Percentiles rank a stretch among this genome's conserved stretches.
Evolutionary conservation across 768 basidiomycete species (phyloP).

Genomic region (Amanita muscaria): DNA sequence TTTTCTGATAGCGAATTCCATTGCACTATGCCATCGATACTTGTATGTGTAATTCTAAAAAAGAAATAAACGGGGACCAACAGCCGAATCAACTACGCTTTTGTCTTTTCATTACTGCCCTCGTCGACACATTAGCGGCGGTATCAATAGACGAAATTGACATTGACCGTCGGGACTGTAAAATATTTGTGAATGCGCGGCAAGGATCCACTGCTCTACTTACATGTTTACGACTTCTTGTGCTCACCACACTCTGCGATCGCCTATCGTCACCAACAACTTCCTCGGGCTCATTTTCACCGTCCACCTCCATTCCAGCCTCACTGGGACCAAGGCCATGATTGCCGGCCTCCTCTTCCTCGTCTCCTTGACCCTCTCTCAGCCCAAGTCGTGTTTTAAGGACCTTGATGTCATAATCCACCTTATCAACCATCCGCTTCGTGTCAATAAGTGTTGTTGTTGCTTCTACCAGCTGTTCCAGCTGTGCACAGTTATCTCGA

Average conservation of each 20-base stretch:
- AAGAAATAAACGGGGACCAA: background rate
- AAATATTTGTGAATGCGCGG: constrained; percentile 6
- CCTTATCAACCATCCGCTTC: constrained; percentile 79
- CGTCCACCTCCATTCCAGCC: constrained; percentile 44
- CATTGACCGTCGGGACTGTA: constrained; percentile 54
- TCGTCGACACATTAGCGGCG: constrained; percentile 38
- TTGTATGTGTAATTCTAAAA: background rate
- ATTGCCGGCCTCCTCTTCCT: constrained; percentile 20
- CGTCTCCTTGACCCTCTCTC: constrained; percentile 36
- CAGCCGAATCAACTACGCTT: constrained; percentile 35
- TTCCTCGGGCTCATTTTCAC: constrained; percentile 29
- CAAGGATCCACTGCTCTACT: constrained; percentile 15
- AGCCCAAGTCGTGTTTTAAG: constrained; percentile 53
- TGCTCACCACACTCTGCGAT: constrained; percentile 58
- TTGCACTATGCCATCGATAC: constrained; percentile 1
- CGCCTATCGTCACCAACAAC: constrained; percentile 41
- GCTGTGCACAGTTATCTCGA: constrained; percentile 60
- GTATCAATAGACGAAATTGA: constrained; percentile 75
- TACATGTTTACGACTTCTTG: constrained; percentile 56
- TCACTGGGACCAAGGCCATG: constrained; percentile 30
- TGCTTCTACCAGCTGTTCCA: constrained; percentile 69
- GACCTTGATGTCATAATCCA: constrained; percentile 78
- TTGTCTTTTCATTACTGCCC: constrained; percentile 48
- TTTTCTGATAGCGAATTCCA: too few species aligned
- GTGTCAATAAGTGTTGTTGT: constrained; percentile 74